Conservation (phyloP, 164 flowering plant species). For the Dillenia turbinata region DNA sequence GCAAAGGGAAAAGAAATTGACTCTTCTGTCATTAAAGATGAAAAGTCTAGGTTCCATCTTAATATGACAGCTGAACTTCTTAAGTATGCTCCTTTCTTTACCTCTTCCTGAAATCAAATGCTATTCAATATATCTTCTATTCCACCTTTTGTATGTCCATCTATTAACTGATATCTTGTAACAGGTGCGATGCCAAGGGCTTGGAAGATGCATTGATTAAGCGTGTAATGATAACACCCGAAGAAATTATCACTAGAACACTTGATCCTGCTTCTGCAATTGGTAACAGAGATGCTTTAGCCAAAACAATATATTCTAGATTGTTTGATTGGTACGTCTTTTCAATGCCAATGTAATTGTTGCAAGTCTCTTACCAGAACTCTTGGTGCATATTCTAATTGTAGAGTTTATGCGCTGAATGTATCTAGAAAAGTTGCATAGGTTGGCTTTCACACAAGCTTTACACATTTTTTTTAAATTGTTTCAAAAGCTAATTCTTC, state of each 20-base stretch:
- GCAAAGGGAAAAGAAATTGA: constrained; percentile 90
- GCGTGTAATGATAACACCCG: constrained; percentile 98
- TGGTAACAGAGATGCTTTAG: constrained; percentile 91
- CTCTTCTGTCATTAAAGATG: constrained; percentile 95
- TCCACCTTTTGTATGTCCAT: background rate
- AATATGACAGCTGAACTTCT: constrained; percentile 83
- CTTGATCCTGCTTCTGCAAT: constrained; percentile 90
- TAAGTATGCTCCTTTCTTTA: constrained; percentile 33
- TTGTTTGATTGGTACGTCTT: constrained; percentile 85
- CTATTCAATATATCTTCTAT: too few species aligned
- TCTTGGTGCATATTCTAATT: too few species aligned
- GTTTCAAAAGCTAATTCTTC: background rate
- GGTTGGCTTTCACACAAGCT: too few species aligned
- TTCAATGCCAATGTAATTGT: background rate
- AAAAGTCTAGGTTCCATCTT: constrained; percentile 86
- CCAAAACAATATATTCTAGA: constrained; percentile 92
- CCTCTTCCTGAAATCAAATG: background rate
- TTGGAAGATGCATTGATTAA: constrained; percentile 90
- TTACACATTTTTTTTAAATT: too few species aligned
- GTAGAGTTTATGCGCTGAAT: background rate
- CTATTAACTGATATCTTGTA: constrained; percentile 2
- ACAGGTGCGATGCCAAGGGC: constrained; percentile 81
- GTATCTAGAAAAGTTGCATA: background rate
- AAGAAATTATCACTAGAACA: constrained; percentile 92
- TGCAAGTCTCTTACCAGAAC: background rate